phyloP scores from a whole-genome alignment of 495 filamentous ascomycete species.

The Articulospora tetracladia region DNA sequence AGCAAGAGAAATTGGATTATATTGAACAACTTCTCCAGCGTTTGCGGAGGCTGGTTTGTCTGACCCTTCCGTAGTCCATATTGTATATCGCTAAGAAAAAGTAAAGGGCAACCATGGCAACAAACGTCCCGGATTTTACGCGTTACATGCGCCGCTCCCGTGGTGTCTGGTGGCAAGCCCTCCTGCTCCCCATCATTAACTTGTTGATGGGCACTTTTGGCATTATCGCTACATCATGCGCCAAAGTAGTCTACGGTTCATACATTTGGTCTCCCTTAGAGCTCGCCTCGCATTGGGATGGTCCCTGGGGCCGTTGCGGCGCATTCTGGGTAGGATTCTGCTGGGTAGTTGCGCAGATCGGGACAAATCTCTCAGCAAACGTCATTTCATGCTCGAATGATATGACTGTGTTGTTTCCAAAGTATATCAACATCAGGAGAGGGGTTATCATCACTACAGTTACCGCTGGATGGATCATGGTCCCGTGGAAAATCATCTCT shows the following conservation, averaged over 20 bases:
- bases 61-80: not conserved
- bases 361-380: conserved; percentile 63
- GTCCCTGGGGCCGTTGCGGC: conserved; percentile 39
- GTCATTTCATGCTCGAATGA: conserved; percentile 61
- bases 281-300: conserved; percentile 48
- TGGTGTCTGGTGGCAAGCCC: conserved; percentile 48
- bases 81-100: too few species aligned
- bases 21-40: not conserved
- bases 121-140: conserved; percentile 54
- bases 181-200: conserved; percentile 50
- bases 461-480: conserved; percentile 50
- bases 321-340: conserved; percentile 46
- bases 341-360: conserved; percentile 51
- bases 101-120: conserved; percentile 23
- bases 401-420: conserved; percentile 52
- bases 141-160: conserved; percentile 46
- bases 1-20: not conserved
- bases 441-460: conserved; percentile 56
- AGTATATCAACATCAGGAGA: conserved; percentile 55
- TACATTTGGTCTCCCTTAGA: conserved; percentile 54
- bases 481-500: conserved; percentile 59
- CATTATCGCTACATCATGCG: conserved; percentile 43
- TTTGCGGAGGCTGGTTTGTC: not conserved
- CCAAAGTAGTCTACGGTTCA: conserved; percentile 47
- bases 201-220: conserved; percentile 46